phyloP scores from a whole-genome alignment of 805 yeast genomes.

The Wickerhamomyces bovis region DNA sequence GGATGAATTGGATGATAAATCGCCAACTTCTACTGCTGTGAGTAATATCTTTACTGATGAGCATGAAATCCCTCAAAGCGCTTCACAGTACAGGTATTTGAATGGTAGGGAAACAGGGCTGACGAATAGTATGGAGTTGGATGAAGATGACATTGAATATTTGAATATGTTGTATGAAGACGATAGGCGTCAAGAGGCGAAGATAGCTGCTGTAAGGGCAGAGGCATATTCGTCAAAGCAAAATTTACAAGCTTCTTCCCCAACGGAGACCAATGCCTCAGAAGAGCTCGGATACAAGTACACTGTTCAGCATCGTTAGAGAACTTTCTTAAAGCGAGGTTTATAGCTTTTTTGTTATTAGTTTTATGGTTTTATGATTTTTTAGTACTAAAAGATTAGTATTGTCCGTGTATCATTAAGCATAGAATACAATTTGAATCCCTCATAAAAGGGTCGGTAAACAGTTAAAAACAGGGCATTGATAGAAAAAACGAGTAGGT shows the following conservation, averaged over 20 bases:
- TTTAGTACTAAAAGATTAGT: neutral
- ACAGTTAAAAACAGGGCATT: neutral
- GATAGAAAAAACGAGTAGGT: neutral
- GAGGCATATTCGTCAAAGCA: neutral
- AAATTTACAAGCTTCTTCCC: neutral
- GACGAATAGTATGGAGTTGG: constrained; percentile 20
- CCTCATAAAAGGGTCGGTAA: neutral
- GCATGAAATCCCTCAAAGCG: constrained; percentile 2
- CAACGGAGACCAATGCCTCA: neutral
- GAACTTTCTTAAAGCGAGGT: no score
- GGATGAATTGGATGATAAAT: constrained; percentile 6
- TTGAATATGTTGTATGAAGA: constrained; percentile 18
- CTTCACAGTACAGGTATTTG: constrained; percentile 2
- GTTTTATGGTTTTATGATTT: neutral
- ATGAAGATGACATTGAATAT: constrained; percentile 22
- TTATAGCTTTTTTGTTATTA: neutral
- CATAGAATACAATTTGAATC: neutral
- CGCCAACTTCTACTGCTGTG: constrained; percentile 15
- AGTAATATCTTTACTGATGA: constrained; percentile 18
- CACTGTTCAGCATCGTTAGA: neutral
- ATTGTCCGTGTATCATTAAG: neutral
- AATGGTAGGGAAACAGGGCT: constrained; percentile 9
- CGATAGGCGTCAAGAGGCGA: neutral
- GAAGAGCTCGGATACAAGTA: constrained; percentile 5
- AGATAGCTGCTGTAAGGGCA: neutral